These are phyloP conservation scores for Populus euphratica DNA, from an alignment of 345 rosid species.

Conservation along the genomic window DNA sequence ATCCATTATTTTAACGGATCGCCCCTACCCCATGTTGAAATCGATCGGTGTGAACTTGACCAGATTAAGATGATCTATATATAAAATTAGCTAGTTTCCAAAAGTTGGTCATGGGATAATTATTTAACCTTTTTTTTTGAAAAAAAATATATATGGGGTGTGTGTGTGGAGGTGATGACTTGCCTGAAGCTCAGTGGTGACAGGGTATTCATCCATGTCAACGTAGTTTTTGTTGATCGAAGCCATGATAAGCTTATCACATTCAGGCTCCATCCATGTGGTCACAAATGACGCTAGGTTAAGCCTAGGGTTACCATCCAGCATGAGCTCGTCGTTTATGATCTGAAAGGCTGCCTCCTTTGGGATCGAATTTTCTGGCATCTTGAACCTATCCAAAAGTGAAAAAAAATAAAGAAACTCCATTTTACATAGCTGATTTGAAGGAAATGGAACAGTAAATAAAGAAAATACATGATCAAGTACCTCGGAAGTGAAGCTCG, in stretches of 20 bases:
- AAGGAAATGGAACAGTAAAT: background rate
- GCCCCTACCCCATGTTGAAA: no score
- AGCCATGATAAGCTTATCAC: conserved; percentile 32
- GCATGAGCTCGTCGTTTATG: conserved; percentile 34
- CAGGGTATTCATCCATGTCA: conserved; percentile 36
- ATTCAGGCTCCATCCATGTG: conserved; percentile 37
- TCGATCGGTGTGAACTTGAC: no score
- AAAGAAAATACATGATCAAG: background rate
- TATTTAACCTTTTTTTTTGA: background rate
- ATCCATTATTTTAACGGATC: no score
- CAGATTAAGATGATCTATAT: no score
- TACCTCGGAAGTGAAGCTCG: conserved; percentile 26
- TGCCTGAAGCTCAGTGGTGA: conserved; percentile 35
- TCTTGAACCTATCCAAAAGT: conserved; percentile 9
- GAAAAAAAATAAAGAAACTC: no score
- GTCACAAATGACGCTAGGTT: conserved; percentile 34
- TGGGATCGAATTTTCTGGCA: conserved; percentile 28
- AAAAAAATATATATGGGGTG: no score
- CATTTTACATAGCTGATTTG: background rate
- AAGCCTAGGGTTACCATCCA: conserved; percentile 35
- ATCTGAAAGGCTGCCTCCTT: conserved; percentile 36
- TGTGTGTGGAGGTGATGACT: background rate
- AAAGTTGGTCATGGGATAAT: background rate
- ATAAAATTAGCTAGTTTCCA: no score
- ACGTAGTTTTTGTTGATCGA: conserved; percentile 32